Base-by-base conservation (phyloP, 2,329 filamentous ascomycete genomes). In the Monosporascus sp. region DNA sequence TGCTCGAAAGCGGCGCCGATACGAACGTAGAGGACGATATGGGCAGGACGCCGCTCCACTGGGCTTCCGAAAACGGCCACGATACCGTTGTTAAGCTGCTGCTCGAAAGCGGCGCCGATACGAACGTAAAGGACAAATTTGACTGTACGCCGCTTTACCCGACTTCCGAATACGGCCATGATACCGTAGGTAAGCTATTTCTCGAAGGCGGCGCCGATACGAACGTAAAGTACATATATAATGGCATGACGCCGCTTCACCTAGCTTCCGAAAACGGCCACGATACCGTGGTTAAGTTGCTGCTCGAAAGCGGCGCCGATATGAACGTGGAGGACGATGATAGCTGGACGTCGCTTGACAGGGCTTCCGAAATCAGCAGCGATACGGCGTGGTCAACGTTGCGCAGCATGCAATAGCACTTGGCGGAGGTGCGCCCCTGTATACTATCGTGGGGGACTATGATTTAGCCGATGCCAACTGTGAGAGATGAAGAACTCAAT, bases 401-500 rank as follows among this genome's bases (percentile, higher is more conserved):
- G 67, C 72, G 1, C 72, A 69, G 41, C 73, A 80, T 59, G 77
- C 78, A 0, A 41, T 76, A 0, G 65, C 74, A 1, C 65, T 77
- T 2, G 68, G 65, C 1, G 63, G 64, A 3, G 60, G 65, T 1
- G 61, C 68, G 3, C 74, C 74, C 1, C 63, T 82, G 2, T 72
- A 80, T 58, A 77, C 76, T 2, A 70, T 81, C 2, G 68, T 81
- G 0, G 79, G 79, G 2, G 79, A 79, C 0, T 82, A 77, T 47
- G 79, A 82, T 60, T 71, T 82, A 4, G 77, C 78, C 0, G 76
- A 73, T 11, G 74, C 72, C 5, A 68, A 76, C 6, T 60, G 71
- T 4, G 63, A 69, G 4, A 74, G 50, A 64, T 80, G 51, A 60
- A 74, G 41, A 67, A 65, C 18, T 78, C 78, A 0, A 66, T 82